Evolutionary conservation across 768 basidiomycete genomes (phyloP), one percentile per base, ranked within the genome.

Genomic region (Galerina sulciceps): DNA sequence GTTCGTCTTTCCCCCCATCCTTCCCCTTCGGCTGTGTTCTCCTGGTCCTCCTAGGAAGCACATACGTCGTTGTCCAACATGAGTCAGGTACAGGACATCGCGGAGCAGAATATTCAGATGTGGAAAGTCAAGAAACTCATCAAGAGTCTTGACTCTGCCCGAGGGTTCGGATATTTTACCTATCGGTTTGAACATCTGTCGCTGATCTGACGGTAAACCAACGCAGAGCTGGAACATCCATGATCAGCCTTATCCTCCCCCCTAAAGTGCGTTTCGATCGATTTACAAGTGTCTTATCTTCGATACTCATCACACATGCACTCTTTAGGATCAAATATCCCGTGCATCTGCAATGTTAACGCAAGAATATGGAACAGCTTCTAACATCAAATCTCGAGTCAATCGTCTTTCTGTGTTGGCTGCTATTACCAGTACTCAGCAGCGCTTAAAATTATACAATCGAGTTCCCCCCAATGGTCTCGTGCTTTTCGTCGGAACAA

Each of bases 61-160:
- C 63, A 67, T 65, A 68, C 64, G 64, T 72, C 67, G 66, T 74
- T 65, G 72, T 73, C 75, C 81, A 88, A 71, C 67, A 91, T 91
- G 89, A 89, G 85, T 82, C 88, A 88, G 26, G 26, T 31, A 4
- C 26, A 31, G 79, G 91, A 92, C 73, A 76, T 76, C 63, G 93
- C 93, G 73, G 94, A 96, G 79, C 92, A 94, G 79, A 96, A 95
- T 73, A 96, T 95, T 71, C 92, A 94, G 83, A 92, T 95, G 88
- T 91, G 93, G 96, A 95, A 97, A 80, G 90, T 96, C 78, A 95
- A 96, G 82, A 98, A 97, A 81, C 92, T 99, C 79, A 94, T 99
- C 81, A 95, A 94, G 85, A 95, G 93, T 77, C 87, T 99, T 77
- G 93, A 98, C 73, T 81, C 89, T 49, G 95, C 97, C 58, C 86